Percentiles rank a stretch among this genome's conserved stretches.
phyloP scores from a whole-genome alignment of 2,329 filamentous ascomycete species.

The Biscogniauxia mediterranea region DNA sequence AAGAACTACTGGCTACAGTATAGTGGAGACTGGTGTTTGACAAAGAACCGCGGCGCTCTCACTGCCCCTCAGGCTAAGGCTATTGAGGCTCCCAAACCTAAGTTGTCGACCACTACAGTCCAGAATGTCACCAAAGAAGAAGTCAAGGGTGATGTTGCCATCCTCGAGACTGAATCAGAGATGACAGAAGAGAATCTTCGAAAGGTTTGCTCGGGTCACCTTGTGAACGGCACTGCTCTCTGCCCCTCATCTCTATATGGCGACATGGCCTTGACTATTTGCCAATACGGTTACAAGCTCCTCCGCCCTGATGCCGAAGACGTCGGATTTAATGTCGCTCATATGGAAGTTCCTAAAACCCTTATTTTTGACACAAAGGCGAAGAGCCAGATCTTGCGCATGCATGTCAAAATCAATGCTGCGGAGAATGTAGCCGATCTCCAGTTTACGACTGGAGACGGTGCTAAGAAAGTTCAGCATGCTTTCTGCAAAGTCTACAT shows the following conservation, averaged over 20 bases:
- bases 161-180: slow-evolving; percentile 64
- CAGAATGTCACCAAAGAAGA: slow-evolving; percentile 63
- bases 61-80: slow-evolving; percentile 39
- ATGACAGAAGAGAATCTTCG: slow-evolving; percentile 62
- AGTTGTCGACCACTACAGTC: slow-evolving; percentile 63
- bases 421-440: slow-evolving; percentile 54
- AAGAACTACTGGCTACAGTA: slow-evolving; percentile 75
- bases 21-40: slow-evolving; percentile 56
- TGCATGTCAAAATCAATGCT: slow-evolving; percentile 59
- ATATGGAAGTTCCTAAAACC: slow-evolving; percentile 69
- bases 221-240: slow-evolving; percentile 65
- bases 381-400: slow-evolving; percentile 56
- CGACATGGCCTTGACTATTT: slow-evolving; percentile 55
- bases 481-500: slow-evolving; percentile 61
- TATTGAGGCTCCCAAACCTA: slow-evolving; percentile 42
- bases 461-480: slow-evolving; percentile 58
- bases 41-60: slow-evolving; percentile 59
- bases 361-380: slow-evolving; percentile 55
- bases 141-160: slow-evolving; percentile 57
- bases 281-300: slow-evolving; percentile 66
- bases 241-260: slow-evolving; percentile 59
- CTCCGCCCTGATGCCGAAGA: slow-evolving; percentile 54
- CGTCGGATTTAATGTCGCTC: slow-evolving; percentile 61
- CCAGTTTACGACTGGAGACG: slow-evolving; percentile 58
- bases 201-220: slow-evolving; percentile 61